Evolutionary conservation across 2,329 filamentous ascomycete genomes (phyloP).

Genomic region (Blastomyces silverae): DNA sequence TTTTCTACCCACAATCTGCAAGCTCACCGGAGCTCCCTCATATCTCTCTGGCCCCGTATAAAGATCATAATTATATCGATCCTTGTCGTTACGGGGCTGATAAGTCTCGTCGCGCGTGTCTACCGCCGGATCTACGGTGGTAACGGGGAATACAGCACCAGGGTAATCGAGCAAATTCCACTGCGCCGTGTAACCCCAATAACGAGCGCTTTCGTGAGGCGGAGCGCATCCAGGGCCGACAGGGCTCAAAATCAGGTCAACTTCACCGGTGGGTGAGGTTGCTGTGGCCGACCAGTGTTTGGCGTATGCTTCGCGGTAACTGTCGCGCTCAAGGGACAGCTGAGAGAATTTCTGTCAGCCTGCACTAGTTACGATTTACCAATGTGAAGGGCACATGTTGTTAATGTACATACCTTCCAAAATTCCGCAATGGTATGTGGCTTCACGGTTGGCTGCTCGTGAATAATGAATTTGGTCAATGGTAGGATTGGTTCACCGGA

Average conservation of each 20-base stretch:
- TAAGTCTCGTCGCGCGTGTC: conserved; percentile 38
- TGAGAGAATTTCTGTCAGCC: conserved; percentile 1
- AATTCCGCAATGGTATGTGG: conserved; percentile 39
- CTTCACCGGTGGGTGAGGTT: conserved; percentile 25
- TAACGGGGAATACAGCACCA: conserved; percentile 54
- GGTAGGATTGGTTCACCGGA: conserved; percentile 55
- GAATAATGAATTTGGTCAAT: conserved; percentile 53
- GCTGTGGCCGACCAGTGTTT: conserved; percentile 43
- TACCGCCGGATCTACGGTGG: conserved; percentile 37
- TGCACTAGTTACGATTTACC: neutral
- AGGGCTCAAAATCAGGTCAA: conserved; percentile 58
- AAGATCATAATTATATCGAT: conserved; percentile 43
- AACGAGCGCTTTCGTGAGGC: conserved; percentile 47
- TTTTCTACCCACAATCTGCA: conserved; percentile 50
- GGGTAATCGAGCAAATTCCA: conserved; percentile 67
- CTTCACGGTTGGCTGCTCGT: conserved; percentile 49
- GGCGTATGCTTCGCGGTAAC: conserved; percentile 42
- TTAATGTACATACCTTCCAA: conserved; percentile 27
- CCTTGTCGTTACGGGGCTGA: conserved; percentile 40
- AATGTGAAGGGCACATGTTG: neutral
- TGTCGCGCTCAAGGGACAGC: conserved; percentile 16
- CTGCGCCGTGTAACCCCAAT: conserved; percentile 60
- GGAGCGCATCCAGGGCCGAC: conserved; percentile 51
- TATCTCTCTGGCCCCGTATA: conserved; percentile 46
- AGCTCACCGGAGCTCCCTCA: conserved; percentile 44